phyloP scores from a whole-genome alignment of 23 red algal species.

The Gracilariopsis chorda region DNA sequence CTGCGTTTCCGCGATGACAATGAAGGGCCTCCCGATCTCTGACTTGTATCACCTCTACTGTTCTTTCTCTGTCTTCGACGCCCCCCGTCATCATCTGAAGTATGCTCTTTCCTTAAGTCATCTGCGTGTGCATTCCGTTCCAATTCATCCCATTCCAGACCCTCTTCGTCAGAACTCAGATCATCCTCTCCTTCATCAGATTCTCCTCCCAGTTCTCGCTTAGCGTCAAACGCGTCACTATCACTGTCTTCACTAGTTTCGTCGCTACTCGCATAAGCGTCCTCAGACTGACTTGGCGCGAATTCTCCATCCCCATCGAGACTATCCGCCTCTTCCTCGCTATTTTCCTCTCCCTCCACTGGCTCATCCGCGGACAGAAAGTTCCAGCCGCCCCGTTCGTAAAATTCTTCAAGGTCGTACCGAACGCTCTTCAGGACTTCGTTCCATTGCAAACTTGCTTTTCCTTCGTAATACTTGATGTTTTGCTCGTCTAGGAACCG shows the following conservation, averaged over 20 bases:
- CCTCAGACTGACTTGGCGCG: conserved; percentile 44
- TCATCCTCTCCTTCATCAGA: conserved; percentile 93
- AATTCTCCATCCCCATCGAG: conserved; percentile 65
- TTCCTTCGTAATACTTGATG: conserved; percentile 94
- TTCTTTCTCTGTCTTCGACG: background rate
- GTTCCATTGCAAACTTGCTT: conserved; percentile 90
- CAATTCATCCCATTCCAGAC: conserved; percentile 90
- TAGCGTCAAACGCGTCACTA: conserved; percentile 78
- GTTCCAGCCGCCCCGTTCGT: conserved; percentile 92
- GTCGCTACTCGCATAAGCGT: conserved; percentile 67
- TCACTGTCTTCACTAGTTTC: conserved; percentile 79
- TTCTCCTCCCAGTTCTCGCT: conserved; percentile 76
- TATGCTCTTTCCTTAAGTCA: conserved; percentile 40
- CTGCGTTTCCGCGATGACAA: background rate
- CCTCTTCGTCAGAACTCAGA: conserved; percentile 90
- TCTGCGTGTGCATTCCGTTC: conserved; percentile 70
- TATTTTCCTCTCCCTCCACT: conserved; percentile 58
- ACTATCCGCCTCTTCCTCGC: conserved; percentile 59
- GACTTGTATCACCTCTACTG: background rate
- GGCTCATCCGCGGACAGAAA: conserved; percentile 84
- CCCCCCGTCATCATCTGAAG: conserved; percentile 54
- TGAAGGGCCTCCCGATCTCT: background rate
- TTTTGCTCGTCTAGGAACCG: conserved; percentile 92
- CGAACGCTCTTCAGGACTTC: conserved; percentile 88
- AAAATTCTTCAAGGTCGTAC: conserved; percentile 83